Evolutionary conservation across 2,329 filamentous ascomycete species (phyloP), one percentile per base, ranked within the genome.

Genomic region (Bipolaris bicolor): DNA sequence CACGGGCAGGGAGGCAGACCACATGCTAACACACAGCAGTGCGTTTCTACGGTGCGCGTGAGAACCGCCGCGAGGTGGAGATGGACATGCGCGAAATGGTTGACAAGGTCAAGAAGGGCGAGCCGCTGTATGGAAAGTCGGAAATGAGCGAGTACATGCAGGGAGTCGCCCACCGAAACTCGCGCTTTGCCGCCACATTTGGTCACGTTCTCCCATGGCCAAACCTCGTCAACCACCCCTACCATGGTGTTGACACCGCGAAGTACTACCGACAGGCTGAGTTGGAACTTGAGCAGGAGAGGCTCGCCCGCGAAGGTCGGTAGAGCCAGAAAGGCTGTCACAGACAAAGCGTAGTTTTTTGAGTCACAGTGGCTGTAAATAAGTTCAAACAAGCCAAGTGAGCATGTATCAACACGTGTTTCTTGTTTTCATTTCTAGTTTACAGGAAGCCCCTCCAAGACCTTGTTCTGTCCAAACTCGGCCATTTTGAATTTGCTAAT

Each of bases 1-100:
- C 20, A 20, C 20, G 11, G 29, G 18, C 3, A 16, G 18, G n/a
- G 16, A n/a, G 24, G 5, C 7, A 16, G 5, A 33, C 20, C 48
- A 53, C 34, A 63, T 36, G 5, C 54, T 56, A 59, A 56, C 36
- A 2, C 2, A 7, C 48, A 33, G 44, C 73, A 97, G 92, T 94
- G 72, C 90, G 95, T 65, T 98, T 99, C 81, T 98, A 97, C 81
- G 95, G 95, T 70, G 91, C 93, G 79, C 88, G 86, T 46, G 95
- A 99, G 79, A 99, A 99, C 80, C 81, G 88, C 52, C 88, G 95
- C 70, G 95, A 99, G 79, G 82, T 95, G 56, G 90, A 97, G 64
- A 89, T 96, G 89, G 95, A 99, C 76, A 98, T 98, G 93, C 86
- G 87, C 64, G 95, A 99, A 80, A 99, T 99, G 95, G 93, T 97